These are phyloP conservation scores for Suzukiozyma palmioleophila DNA, from an alignment of 1,139 yeast species.

Conservation along the genomic window DNA sequence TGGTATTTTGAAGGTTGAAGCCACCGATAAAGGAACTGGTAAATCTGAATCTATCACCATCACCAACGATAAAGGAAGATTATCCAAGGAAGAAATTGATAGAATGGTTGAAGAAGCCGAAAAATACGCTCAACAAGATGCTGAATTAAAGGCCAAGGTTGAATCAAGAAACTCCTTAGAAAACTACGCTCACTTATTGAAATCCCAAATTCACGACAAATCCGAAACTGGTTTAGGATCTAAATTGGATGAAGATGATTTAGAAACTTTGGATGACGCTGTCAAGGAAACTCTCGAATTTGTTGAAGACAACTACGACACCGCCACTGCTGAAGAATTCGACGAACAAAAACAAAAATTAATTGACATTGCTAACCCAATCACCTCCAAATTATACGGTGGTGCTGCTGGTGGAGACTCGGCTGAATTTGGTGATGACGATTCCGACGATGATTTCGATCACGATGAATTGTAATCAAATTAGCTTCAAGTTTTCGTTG, in stretches of 20 bases:
- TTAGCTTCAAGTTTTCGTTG: not conserved
- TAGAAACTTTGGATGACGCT: constrained; percentile 85
- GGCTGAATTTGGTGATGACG: constrained; percentile 42
- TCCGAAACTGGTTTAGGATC: constrained; percentile 62
- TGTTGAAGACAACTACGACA: constrained; percentile 81
- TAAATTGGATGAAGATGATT: constrained; percentile 85
- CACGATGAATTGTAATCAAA: constrained; percentile 43
- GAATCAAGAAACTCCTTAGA: constrained; percentile 55
- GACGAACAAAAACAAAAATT: constrained; percentile 91
- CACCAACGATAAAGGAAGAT: constrained; percentile 96
- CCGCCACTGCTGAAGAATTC: constrained; percentile 88
- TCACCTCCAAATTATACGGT: constrained; percentile 85
- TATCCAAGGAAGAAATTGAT: constrained; percentile 87
- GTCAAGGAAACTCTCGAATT: constrained; percentile 84
- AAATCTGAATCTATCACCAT: constrained; percentile 91
- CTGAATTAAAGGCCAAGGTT: constrained; percentile 72
- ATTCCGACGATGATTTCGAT: constrained; percentile 62
- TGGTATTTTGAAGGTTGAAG: constrained; percentile 46
- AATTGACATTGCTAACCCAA: constrained; percentile 83
- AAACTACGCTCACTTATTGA: constrained; percentile 43
- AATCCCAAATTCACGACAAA: constrained; percentile 59
- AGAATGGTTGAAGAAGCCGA: constrained; percentile 95
- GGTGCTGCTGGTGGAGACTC: constrained; percentile 48
- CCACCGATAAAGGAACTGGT: constrained; percentile 46
- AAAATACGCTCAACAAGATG: constrained; percentile 84